Evolutionary conservation across 176 grass and related monocot species (phyloP).

Genomic region (Zizania latifolia): DNA sequence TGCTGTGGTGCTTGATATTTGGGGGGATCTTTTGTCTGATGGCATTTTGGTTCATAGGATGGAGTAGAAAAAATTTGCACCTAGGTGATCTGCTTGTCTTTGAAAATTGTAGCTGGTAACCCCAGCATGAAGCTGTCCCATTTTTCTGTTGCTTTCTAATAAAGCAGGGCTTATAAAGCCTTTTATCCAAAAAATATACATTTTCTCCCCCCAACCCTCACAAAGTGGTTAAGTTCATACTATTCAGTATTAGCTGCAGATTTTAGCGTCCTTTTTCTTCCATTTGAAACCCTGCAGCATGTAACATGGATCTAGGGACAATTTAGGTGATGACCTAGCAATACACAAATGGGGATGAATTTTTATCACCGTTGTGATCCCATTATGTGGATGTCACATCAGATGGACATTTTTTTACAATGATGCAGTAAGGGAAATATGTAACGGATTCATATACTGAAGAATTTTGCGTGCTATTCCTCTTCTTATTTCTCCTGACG

Average conservation of each 20-base stretch:
- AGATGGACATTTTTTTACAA: background rate
- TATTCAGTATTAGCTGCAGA: background rate
- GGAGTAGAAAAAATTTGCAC: no score
- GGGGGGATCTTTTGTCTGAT: no score
- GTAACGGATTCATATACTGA: background rate
- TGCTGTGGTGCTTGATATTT: no score
- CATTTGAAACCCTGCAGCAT: background rate
- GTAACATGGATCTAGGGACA: background rate
- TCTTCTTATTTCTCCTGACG: background rate
- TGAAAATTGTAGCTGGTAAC: no score
- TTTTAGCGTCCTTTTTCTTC: background rate
- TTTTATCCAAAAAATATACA: slow-evolving; percentile 34
- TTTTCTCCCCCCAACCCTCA: background rate
- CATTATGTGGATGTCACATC: background rate
- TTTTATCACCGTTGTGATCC: background rate
- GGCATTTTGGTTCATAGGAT: no score
- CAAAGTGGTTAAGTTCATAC: background rate
- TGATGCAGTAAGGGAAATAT: background rate
- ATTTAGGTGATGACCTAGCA: slow-evolving; percentile 1
- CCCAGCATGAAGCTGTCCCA: no score
- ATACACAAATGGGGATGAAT: slow-evolving; percentile 10
- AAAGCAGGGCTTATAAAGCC: no score
- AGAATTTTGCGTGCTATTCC: background rate
- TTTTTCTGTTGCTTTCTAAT: no score
- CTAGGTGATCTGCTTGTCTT: no score